phyloP scores from a whole-genome alignment of 805 yeast genomes.

The Scheffersomyces stipitis region DNA sequence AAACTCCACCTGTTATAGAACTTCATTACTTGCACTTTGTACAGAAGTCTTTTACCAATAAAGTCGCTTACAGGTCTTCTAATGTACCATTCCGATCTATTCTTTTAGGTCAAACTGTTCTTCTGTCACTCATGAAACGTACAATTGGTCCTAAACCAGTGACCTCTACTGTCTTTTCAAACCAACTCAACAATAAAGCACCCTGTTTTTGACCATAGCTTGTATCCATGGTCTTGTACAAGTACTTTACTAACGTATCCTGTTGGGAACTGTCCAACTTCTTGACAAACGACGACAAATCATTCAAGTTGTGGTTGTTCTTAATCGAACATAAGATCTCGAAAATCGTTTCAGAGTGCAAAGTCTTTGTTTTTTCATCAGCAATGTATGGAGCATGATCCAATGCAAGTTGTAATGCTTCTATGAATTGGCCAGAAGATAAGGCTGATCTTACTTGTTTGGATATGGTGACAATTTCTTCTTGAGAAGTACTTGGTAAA shows the following conservation, averaged over 20 bases:
- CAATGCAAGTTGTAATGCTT: slow-evolving; percentile 65
- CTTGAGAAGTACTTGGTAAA: slow-evolving; percentile 40
- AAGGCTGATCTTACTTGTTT: slow-evolving; percentile 60
- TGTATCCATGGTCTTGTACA: slow-evolving; percentile 81
- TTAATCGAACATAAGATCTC: slow-evolving; percentile 58
- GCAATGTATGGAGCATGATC: slow-evolving; percentile 84
- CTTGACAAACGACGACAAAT: slow-evolving; percentile 61
- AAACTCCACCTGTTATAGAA: too few relatives aligned
- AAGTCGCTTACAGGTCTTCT: too few relatives aligned
- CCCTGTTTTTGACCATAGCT: slow-evolving; percentile 82
- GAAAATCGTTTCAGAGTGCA: slow-evolving; percentile 50
- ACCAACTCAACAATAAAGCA: slow-evolving; percentile 85
- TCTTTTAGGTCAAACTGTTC: slow-evolving; percentile 56
- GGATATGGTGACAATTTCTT: slow-evolving; percentile 55
- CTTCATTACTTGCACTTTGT: too few relatives aligned
- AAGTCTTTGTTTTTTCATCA: slow-evolving; percentile 52
- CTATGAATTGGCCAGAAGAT: slow-evolving; percentile 68
- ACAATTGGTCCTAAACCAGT: slow-evolving; percentile 90
- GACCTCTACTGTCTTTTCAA: slow-evolving; percentile 79
- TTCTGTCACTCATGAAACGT: slow-evolving; percentile 81
- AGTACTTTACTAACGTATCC: slow-evolving; percentile 75
- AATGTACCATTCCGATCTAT: too few relatives aligned
- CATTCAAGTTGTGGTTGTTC: slow-evolving; percentile 62
- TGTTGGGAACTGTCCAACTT: slow-evolving; percentile 63
- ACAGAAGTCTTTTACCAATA: too few relatives aligned